Evolutionary conservation across 148 eudicot species (phyloP), one percentile per base, ranked within the genome.

Genomic region (Cornus kousa): DNA sequence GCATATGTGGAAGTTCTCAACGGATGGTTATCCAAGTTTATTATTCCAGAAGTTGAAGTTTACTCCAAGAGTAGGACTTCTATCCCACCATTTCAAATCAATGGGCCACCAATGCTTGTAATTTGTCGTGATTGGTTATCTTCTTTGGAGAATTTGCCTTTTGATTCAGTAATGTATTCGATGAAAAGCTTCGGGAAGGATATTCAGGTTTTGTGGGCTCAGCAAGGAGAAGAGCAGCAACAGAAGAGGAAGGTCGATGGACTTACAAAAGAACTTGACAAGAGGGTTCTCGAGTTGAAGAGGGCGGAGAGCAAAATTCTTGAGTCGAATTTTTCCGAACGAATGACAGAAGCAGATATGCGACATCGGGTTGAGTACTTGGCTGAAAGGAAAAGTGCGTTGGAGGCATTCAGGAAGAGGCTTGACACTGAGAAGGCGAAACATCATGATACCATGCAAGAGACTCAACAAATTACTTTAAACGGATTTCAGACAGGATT

Each of bases 171-270:
- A 32, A 81, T 76, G 67, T 24, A 55, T 62, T 80, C 88, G 43
- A 87, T 89, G 82, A 89, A 80, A 80, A 79, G 79, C 70, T 86
- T 89, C 66, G 82, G 19, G 33, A 83, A 82, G 53, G 81, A 86
- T 74, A 22, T 89, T 12, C 77, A 74, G 60, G 81, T 79, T 40
- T 67, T 87, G 77, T 84, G 88, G 88, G 79, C 72, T 62, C 90
- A 87, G 48, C 89, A 87, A 77, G 88, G 90, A 11, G 80, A 79
- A 62, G 90, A 88, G 68, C 91, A 84, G 62, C 82, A 81, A 68
- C 90, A 82, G 55, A 86, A 79, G 80, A 85, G 84, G 67, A 91
- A 78, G 75, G 80, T 87, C 65, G 88, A 85, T 71, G 85, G 80
- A 48, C 78, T 90, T 22, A 74, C 78, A 35, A 78, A 77, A 53